Evolutionary conservation across 495 filamentous ascomycete genomes (phyloP).

Genomic region (Bacidia rubella): DNA sequence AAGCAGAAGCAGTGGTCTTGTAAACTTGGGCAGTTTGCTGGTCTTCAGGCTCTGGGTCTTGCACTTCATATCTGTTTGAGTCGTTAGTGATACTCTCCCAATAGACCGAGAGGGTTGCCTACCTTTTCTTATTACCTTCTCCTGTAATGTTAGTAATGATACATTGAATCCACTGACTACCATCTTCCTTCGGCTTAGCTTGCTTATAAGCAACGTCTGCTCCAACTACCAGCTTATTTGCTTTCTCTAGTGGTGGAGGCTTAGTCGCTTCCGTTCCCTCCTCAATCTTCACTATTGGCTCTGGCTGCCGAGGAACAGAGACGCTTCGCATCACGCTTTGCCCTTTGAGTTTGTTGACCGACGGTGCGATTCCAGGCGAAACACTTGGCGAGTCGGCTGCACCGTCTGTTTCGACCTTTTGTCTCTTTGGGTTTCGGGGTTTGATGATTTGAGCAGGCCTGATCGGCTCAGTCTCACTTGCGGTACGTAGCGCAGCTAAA

Average conservation of each 20-base stretch:
- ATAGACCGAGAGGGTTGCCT: conserved; percentile 10
- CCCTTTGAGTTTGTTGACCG: conserved; percentile 30
- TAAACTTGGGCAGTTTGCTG: conserved; percentile 59
- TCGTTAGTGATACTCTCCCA: conserved; percentile 6
- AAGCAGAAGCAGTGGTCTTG: conserved; percentile 59
- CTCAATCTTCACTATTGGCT: conserved; percentile 37
- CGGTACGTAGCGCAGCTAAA: conserved; percentile 43
- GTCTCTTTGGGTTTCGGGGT: conserved; percentile 43
- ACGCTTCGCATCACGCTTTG: conserved; percentile 36
- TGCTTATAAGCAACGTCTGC: conserved; percentile 81
- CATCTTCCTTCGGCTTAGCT: conserved; percentile 58
- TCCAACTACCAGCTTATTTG: conserved; percentile 46
- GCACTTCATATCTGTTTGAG: conserved; percentile 65
- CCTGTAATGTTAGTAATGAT: conserved; percentile 72
- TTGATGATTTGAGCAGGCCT: conserved; percentile 36
- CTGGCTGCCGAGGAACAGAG: conserved; percentile 35
- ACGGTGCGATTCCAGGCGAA: conserved; percentile 37
- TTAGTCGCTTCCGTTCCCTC: conserved; percentile 40
- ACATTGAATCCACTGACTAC: conserved; percentile 77
- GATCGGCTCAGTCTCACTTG: conserved; percentile 41
- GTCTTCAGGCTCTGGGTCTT: conserved; percentile 77
- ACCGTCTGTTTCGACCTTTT: conserved; percentile 56
- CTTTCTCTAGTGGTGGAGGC: conserved; percentile 35
- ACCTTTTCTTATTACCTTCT: conserved; percentile 72
- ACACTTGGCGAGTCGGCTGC: conserved; percentile 46